Conservation (phyloP, 1,284 basidiomycete species). For the Trametes versicolor region DNA sequence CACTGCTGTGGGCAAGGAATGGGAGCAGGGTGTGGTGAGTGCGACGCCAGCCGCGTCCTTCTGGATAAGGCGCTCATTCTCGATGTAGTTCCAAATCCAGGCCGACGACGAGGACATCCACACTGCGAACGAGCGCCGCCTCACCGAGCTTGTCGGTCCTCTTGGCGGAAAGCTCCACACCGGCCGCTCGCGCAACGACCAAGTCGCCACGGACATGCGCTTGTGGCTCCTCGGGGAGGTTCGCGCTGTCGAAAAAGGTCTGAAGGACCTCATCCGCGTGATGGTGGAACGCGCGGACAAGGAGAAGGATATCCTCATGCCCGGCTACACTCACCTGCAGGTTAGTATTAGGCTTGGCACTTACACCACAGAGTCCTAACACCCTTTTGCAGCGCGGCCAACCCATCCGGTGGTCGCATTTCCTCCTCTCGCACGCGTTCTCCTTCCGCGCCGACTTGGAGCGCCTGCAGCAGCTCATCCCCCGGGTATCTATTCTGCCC, state of each 20-base stretch:
- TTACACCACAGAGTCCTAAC: slow-evolving; percentile 2
- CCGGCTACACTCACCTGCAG: slow-evolving; percentile 98
- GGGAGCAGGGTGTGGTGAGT: slow-evolving; percentile 77
- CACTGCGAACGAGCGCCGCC: slow-evolving; percentile 97
- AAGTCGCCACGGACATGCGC: slow-evolving; percentile 98
- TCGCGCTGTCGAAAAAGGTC: slow-evolving; percentile 71
- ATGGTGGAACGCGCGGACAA: slow-evolving; percentile 92
- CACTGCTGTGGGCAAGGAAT: slow-evolving; percentile 83
- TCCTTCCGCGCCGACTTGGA: slow-evolving; percentile 91
- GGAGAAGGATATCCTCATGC: slow-evolving; percentile 91
- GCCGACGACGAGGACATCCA: slow-evolving; percentile 98
- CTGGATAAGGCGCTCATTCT: background rate
- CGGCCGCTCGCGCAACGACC: slow-evolving; percentile 96
- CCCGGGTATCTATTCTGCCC: slow-evolving; percentile 92
- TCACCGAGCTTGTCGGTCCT: slow-evolving; percentile 93
- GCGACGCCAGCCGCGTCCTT: background rate
- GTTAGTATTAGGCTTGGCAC: slow-evolving; percentile 48
- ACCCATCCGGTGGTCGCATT: slow-evolving; percentile 98
- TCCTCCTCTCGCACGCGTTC: slow-evolving; percentile 94
- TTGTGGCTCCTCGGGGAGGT: slow-evolving; percentile 93
- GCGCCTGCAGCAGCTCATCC: slow-evolving; percentile 86
- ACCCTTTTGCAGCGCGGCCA: slow-evolving; percentile 79
- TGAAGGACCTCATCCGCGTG: slow-evolving; percentile 86
- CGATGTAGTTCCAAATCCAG: slow-evolving; percentile 71
- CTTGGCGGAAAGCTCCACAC: slow-evolving; percentile 96